These are phyloP conservation scores for Barbarea vulgaris DNA, from an alignment of 345 rosid genomes.

Conservation along the genomic window DNA sequence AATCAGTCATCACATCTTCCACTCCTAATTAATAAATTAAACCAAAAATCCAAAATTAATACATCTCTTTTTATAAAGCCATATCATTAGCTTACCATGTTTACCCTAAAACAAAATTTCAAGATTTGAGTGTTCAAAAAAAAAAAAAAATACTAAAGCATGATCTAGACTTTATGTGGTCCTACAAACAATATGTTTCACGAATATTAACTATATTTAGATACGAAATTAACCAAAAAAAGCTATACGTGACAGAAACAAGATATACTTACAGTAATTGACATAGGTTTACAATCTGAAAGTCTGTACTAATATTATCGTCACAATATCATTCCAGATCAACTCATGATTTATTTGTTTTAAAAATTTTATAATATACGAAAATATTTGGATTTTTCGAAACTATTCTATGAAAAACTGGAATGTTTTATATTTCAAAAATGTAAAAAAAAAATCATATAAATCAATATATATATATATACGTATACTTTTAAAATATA, in stretches of 20 bases:
- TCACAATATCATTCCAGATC: background rate
- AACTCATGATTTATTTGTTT: background rate
- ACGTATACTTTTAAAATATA: background rate
- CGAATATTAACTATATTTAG: conserved; percentile 19
- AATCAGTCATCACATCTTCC: conserved; percentile 87
- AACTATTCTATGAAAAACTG: background rate
- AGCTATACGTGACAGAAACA: conserved; percentile 19
- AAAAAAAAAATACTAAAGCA: conserved; percentile 10
- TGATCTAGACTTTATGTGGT: conserved; percentile 16
- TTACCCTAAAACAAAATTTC: conserved; percentile 19
- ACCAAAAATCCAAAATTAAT: conserved; percentile 4
- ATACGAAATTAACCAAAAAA: conserved; percentile 7
- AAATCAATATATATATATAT: background rate
- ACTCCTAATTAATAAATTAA: conserved; percentile 59
- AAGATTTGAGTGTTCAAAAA: conserved; percentile 3
- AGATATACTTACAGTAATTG: conserved; percentile 12
- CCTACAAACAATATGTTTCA: conserved; percentile 20
- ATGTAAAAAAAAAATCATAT: background rate
- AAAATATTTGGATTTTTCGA: background rate
- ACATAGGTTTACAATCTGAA: background rate
- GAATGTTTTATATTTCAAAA: background rate
- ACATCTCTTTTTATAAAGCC: background rate
- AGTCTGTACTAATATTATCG: background rate
- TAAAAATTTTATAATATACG: background rate
- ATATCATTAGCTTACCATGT: background rate